Evolutionary conservation across 139 green algal species (phyloP).

Genomic region (Microglena sp.): DNA sequence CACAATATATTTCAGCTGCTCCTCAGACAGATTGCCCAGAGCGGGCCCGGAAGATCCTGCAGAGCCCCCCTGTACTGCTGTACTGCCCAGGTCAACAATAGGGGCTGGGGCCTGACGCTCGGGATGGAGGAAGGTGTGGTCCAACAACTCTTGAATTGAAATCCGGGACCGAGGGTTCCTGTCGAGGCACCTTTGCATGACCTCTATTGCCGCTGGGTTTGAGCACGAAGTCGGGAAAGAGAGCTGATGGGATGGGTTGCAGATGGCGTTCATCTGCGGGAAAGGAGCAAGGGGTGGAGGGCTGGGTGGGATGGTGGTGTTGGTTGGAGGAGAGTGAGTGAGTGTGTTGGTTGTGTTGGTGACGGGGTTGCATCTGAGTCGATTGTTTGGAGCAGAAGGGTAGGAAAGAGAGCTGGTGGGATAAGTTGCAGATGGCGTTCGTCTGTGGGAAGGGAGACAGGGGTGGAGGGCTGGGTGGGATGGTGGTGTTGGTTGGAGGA

Average conservation of each 20-base stretch:
- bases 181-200: slow-evolving; percentile 66
- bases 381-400: too few species aligned
- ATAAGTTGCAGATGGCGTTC: too few species aligned
- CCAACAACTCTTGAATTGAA: slow-evolving; percentile 78
- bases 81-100: background rate
- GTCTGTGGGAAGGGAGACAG: too few species aligned
- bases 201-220: slow-evolving; percentile 33
- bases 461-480: too few species aligned
- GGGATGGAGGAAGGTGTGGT: slow-evolving; percentile 78
- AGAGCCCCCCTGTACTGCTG: slow-evolving; percentile 1
- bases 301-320: too few species aligned
- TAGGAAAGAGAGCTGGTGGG: too few species aligned
- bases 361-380: too few species aligned
- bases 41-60: slow-evolving; percentile 1
- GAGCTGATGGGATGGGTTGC: slow-evolving; percentile 31
- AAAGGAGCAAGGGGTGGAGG: too few species aligned
- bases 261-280: slow-evolving; percentile 33
- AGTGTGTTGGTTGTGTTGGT: too few species aligned
- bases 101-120: slow-evolving; percentile 11
- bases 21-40: slow-evolving; percentile 27
- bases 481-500: too few species aligned
- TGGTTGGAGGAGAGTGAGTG: too few species aligned
- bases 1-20: slow-evolving; percentile 62
- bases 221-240: slow-evolving; percentile 47
- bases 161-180: slow-evolving; percentile 68